Conservation (phyloP, 2,329 filamentous ascomycete genomes). For the Fusarium piperis region DNA sequence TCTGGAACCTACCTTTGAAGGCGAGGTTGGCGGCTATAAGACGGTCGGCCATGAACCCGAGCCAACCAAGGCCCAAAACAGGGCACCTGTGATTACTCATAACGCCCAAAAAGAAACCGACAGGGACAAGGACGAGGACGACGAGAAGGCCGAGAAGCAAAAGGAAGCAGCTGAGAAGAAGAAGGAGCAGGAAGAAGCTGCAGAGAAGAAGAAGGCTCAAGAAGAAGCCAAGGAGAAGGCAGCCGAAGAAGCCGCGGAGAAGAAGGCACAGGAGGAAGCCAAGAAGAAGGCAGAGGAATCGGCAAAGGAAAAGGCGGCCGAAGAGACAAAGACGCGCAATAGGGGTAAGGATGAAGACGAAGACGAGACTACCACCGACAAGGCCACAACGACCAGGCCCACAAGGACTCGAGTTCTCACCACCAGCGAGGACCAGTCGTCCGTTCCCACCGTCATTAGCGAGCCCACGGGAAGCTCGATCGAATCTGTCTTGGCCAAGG, state of each 20-base stretch:
- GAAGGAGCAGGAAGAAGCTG: conserved; percentile 8
- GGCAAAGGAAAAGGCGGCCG: conserved; percentile 8
- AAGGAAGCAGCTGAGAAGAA: conserved; percentile 36
- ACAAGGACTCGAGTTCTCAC: conserved; percentile 27
- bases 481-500: conserved; percentile 45
- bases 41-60: conserved; percentile 43
- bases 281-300: conserved; percentile 3
- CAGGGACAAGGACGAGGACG: conserved; percentile 20
- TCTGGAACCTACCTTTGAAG: conserved; percentile 52
- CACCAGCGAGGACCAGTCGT: conserved; percentile 31
- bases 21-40: conserved; percentile 55
- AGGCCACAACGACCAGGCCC: conserved; percentile 30
- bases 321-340: conserved; percentile 24
- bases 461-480: conserved; percentile 41
- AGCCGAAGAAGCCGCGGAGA: background rate
- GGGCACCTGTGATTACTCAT: background rate
- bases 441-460: conserved; percentile 42
- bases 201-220: conserved; percentile 19
- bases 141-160: conserved; percentile 24
- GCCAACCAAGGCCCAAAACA: conserved; percentile 23
- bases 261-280: background rate
- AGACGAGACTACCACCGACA: background rate
- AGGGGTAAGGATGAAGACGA: conserved; percentile 14
- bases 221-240: conserved; percentile 15
- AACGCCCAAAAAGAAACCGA: background rate